phyloP scores from a whole-genome alignment of 2,329 filamentous ascomycete species.

The Fusarium fracticaudum region DNA sequence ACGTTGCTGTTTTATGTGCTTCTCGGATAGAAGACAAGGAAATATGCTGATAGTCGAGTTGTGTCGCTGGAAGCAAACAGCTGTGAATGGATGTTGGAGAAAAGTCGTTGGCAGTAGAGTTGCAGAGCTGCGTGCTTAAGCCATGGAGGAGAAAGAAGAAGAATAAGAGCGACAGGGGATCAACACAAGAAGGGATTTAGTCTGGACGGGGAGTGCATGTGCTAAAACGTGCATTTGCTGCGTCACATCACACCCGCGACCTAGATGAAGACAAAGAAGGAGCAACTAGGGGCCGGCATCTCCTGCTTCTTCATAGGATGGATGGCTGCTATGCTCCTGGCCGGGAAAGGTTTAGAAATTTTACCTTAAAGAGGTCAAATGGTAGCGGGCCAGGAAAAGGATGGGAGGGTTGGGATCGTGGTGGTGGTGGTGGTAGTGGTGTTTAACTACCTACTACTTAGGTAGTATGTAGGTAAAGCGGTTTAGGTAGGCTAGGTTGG shows the following conservation, averaged over 20 bases:
- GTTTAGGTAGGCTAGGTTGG: no score
- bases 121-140: conserved; percentile 19
- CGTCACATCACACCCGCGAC: conserved; percentile 33
- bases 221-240: conserved; percentile 32
- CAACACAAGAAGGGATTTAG: conserved; percentile 12
- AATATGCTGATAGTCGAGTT: neutral
- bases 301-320: conserved; percentile 24
- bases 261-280: conserved; percentile 29
- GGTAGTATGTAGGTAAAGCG: no score
- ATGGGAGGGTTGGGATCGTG: conserved; percentile 28
- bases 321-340: conserved; percentile 17
- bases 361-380: conserved; percentile 24
- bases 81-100: neutral
- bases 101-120: conserved; percentile 1
- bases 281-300: conserved; percentile 12
- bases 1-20: neutral
- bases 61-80: neutral
- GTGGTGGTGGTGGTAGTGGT: conserved; percentile 28
- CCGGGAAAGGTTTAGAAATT: conserved; percentile 23
- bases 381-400: conserved; percentile 27
- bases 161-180: conserved; percentile 33
- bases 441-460: no score
- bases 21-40: neutral
- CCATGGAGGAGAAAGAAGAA: conserved; percentile 15
- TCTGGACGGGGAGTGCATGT: conserved; percentile 31